Percentiles rank a stretch among this genome's conserved stretches.
phyloP scores from a whole-genome alignment of 2,329 filamentous ascomycete genomes.

The Alternaria infectoria region DNA sequence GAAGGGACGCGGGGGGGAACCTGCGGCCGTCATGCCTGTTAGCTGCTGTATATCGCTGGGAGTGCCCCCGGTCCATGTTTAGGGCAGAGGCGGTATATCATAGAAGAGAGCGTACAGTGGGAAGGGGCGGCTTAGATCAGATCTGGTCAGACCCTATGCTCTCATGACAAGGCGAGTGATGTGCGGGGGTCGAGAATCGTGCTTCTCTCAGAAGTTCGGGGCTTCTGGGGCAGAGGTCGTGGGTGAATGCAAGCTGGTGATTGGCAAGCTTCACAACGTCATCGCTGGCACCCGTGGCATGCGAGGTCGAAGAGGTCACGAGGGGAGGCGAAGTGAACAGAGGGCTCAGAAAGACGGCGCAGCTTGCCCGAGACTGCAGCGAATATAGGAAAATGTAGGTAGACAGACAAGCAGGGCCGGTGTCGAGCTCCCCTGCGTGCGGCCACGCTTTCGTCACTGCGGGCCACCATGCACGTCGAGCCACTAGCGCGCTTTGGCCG shows the following conservation, averaged over 20 bases:
- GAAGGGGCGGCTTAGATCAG: conserved; percentile 12
- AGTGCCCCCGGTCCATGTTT: conserved; percentile 10
- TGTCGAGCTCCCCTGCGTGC: neutral
- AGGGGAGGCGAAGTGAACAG: neutral
- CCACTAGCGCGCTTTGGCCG: conserved; percentile 19
- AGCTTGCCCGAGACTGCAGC: neutral
- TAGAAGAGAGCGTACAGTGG: conserved; percentile 28
- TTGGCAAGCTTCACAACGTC: conserved; percentile 35
- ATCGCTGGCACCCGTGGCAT: conserved; percentile 14
- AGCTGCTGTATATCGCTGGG: conserved; percentile 24
- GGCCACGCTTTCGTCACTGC: conserved; percentile 32
- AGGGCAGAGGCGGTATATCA: neutral
- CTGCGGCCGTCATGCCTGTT: conserved; percentile 40
- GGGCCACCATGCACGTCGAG: conserved; percentile 8
- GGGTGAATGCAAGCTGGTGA: conserved; percentile 37
- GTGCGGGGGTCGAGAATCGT: conserved; percentile 12
- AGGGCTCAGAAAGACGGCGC: neutral
- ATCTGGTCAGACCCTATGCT: conserved; percentile 24
- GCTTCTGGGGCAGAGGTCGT: conserved; percentile 22
- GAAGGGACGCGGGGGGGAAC: conserved; percentile 29
- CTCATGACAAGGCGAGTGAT: conserved; percentile 36
- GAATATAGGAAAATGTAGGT: neutral
- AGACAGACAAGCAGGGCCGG: neutral
- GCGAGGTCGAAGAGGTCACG: conserved; percentile 12
- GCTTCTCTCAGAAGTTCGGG: neutral